phyloP scores from a whole-genome alignment of 202 grass and related monocot genomes.

The Schoenoplectus tabernaemontani region DNA sequence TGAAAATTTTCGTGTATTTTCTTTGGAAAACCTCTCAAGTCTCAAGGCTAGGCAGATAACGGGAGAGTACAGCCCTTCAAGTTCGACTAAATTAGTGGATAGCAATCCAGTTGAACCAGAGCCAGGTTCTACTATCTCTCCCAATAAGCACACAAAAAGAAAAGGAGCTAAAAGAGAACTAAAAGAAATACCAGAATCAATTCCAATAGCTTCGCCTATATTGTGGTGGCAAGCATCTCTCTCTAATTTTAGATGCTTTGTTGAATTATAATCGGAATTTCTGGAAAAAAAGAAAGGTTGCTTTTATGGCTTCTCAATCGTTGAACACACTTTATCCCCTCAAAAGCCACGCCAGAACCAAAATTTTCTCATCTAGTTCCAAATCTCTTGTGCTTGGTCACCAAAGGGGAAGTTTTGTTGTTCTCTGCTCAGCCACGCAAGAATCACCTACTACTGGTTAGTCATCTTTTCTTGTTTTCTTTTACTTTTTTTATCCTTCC shows the following conservation, averaged over 20 bases:
- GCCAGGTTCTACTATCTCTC: not conserved
- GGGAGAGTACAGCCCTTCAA: not conserved
- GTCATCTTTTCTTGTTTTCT: not conserved
- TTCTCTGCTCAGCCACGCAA: slow-evolving; percentile 14
- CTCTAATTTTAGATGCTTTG: not conserved
- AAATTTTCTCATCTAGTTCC: not conserved
- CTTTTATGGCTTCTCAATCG: slow-evolving; percentile 15
- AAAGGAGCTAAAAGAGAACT: not conserved
- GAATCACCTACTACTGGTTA: slow-evolving; percentile 11
- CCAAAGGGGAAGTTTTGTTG: not conserved
- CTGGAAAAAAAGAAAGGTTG: too few species aligned
- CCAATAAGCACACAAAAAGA: too few species aligned
- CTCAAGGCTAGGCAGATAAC: not conserved
- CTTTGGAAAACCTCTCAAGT: too few species aligned
- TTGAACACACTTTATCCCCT: slow-evolving; percentile 15
- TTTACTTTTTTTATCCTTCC: not conserved
- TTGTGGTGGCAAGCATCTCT: not conserved
- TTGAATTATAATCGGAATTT: not conserved
- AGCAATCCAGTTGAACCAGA: slow-evolving; percentile 21
- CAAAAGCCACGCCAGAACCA: slow-evolving; percentile 9
- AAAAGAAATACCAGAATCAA: not conserved
- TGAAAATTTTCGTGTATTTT: too few species aligned
- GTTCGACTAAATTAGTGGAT: slow-evolving; percentile 8
- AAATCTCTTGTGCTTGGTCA: not conserved
- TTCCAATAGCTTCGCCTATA: not conserved